phyloP scores from a whole-genome alignment of 2,329 filamentous ascomycete genomes.

The Hypomyces rosellus region DNA sequence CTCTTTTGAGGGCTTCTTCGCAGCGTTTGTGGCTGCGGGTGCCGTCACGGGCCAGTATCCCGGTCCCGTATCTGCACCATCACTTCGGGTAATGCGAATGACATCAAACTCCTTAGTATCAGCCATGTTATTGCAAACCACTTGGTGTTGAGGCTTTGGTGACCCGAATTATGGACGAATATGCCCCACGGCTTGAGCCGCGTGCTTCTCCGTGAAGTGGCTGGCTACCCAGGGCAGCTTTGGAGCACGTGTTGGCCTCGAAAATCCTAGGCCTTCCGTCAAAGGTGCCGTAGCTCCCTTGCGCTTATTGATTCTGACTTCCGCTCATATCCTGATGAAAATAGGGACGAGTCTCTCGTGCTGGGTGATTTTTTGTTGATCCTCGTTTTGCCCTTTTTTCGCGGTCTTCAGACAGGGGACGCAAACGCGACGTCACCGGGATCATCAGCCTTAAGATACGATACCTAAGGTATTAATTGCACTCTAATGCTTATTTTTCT shows the following conservation, averaged over 20 bases:
- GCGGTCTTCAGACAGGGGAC: not conserved
- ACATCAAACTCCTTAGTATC: conserved; percentile 36
- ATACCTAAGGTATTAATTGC: too few relatives aligned
- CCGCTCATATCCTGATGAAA: not conserved
- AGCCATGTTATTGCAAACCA: conserved; percentile 18
- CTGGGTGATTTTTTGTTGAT: too few relatives aligned
- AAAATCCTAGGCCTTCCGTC: not conserved
- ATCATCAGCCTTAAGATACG: not conserved
- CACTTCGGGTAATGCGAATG: conserved; percentile 37
- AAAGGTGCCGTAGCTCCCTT: not conserved
- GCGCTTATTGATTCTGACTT: not conserved
- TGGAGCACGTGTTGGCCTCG: not conserved
- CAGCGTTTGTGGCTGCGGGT: conserved; percentile 20
- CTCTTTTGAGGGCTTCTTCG: conserved; percentile 33
- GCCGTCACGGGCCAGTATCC: conserved; percentile 37
- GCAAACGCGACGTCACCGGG: not conserved
- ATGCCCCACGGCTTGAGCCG: too few relatives aligned
- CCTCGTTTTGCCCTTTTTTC: not conserved
- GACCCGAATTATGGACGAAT: too few relatives aligned
- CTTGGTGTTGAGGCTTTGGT: not conserved
- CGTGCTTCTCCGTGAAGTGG: too few relatives aligned
- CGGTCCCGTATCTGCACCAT: conserved; percentile 39
- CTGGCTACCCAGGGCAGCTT: too few relatives aligned
- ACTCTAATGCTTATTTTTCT: not conserved
- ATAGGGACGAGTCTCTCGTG: not conserved